Evolutionary conservation across 2,329 filamentous ascomycete species (phyloP).

Genomic region (Cryphonectria japonica): DNA sequence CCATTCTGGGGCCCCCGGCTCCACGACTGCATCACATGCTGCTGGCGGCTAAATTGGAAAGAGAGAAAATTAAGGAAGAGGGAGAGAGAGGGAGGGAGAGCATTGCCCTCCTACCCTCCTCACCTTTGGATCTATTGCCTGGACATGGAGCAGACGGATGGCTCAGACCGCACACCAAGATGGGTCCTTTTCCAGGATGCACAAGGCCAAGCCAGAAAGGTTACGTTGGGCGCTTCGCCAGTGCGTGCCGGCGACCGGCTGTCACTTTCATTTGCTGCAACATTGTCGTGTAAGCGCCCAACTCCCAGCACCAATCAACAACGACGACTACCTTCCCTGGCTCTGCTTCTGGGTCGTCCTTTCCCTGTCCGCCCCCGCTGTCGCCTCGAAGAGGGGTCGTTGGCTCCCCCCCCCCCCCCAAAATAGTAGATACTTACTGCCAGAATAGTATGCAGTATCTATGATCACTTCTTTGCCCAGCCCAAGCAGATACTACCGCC

Average conservation of each 20-base stretch:
- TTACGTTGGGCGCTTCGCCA: constrained; percentile 27
- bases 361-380: background rate
- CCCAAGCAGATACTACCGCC: background rate
- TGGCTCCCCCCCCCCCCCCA: too few relatives aligned
- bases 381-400: background rate
- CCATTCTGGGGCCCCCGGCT: background rate
- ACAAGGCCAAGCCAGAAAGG: constrained; percentile 17
- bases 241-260: constrained; percentile 6
- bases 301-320: constrained; percentile 25
- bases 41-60: background rate
- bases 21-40: background rate
- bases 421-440: background rate
- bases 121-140: background rate
- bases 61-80: background rate
- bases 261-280: constrained; percentile 24
- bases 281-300: constrained; percentile 27
- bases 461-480: background rate
- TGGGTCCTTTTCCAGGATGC: background rate
- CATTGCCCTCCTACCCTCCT: constrained; percentile 4
- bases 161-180: background rate
- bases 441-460: background rate
- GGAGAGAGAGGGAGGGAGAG: too few relatives aligned
- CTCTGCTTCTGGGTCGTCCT: background rate
- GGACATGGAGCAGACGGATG: background rate
- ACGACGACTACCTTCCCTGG: background rate